A percentile compares a stretch with the other conserved stretches of the same genome.
These are phyloP conservation scores for Geotrichum citri-aurantii DNA, from an alignment of 1,139 yeast genomes.

Conservation along the genomic window DNA sequence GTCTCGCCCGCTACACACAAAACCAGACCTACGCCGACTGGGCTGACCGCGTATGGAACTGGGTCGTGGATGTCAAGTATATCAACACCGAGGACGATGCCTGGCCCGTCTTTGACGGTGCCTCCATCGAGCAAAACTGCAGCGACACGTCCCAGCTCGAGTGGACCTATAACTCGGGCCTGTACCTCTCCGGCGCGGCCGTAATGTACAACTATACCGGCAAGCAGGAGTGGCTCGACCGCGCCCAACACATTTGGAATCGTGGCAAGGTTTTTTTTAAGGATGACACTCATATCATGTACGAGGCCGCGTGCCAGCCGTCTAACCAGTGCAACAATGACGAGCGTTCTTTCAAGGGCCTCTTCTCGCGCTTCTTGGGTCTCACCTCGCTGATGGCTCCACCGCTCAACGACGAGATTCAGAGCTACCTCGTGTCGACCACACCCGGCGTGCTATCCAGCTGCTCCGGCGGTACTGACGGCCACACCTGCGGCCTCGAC, in stretches of 20 bases:
- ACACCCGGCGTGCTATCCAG: constrained; percentile 78
- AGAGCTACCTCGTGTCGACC: constrained; percentile 50
- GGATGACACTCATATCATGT: constrained; percentile 53
- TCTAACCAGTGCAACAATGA: constrained; percentile 65
- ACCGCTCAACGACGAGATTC: constrained; percentile 48
- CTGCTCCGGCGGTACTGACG: constrained; percentile 83
- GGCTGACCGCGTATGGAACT: constrained; percentile 75
- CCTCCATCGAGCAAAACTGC: constrained; percentile 56
- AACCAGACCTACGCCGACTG: constrained; percentile 70
- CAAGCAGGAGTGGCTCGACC: constrained; percentile 61
- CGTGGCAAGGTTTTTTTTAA: constrained; percentile 58
- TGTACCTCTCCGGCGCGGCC: constrained; percentile 75
- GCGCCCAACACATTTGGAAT: constrained; percentile 37
- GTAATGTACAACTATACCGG: constrained; percentile 70
- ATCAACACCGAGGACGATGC: constrained; percentile 41
- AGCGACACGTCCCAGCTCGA: constrained; percentile 50
- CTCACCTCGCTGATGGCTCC: constrained; percentile 72
- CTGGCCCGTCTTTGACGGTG: constrained; percentile 70
- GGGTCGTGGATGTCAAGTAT: constrained; percentile 64
- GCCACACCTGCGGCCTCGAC: constrained; percentile 81
- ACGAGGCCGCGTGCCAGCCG: constrained; percentile 77
- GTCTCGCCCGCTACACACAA: constrained; percentile 73
- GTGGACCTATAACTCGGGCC: constrained; percentile 89
- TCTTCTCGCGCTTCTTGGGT: constrained; percentile 69
- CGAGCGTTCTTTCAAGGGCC: constrained; percentile 86